Percentiles rank a stretch among this genome's conserved stretches.
Evolutionary conservation across 805 yeast species (phyloP).

Genomic region (Wickerhamomyces alni): DNA sequence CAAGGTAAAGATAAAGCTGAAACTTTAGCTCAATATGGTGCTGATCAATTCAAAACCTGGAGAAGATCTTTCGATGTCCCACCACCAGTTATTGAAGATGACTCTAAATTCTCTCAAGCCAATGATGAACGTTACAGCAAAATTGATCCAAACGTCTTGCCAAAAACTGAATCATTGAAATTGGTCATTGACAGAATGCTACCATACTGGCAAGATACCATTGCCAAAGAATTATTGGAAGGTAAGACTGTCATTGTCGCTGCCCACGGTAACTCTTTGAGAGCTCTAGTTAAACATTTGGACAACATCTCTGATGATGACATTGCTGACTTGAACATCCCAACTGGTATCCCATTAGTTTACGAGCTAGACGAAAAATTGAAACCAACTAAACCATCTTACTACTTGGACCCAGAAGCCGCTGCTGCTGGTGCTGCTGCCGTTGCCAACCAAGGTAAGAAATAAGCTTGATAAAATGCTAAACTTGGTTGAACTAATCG

Average conservation of each 20-base stretch:
- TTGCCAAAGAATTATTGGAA: constrained; percentile 73
- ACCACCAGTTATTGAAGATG: constrained; percentile 81
- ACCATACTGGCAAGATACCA: constrained; percentile 95
- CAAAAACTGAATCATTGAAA: constrained; percentile 91
- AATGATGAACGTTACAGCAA: constrained; percentile 81
- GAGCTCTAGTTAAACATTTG: constrained; percentile 94
- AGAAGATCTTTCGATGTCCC: constrained; percentile 97
- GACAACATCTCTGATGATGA: constrained; percentile 89
- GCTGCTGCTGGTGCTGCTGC: constrained; percentile 99
- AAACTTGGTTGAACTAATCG: too few relatives aligned
- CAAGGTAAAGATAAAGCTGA: constrained; percentile 98
- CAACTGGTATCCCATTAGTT: constrained; percentile 97
- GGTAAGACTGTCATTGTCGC: constrained; percentile 91
- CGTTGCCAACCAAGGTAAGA: constrained; percentile 94
- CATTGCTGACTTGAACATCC: constrained; percentile 92
- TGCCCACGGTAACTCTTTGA: constrained; percentile 98
- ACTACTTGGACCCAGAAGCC: constrained; percentile 98
- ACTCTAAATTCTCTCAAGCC: constrained; percentile 76
- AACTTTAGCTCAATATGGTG: constrained; percentile 81
- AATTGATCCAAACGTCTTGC: constrained; percentile 80
- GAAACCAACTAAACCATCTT: constrained; percentile 87
- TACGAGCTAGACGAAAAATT: constrained; percentile 86
- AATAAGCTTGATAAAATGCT: constrained; percentile 26
- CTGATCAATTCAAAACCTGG: constrained; percentile 92
- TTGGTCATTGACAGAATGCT: constrained; percentile 93